Conservation (phyloP, 768 basidiomycete species). For the Glaciozyma martinii region DNA sequence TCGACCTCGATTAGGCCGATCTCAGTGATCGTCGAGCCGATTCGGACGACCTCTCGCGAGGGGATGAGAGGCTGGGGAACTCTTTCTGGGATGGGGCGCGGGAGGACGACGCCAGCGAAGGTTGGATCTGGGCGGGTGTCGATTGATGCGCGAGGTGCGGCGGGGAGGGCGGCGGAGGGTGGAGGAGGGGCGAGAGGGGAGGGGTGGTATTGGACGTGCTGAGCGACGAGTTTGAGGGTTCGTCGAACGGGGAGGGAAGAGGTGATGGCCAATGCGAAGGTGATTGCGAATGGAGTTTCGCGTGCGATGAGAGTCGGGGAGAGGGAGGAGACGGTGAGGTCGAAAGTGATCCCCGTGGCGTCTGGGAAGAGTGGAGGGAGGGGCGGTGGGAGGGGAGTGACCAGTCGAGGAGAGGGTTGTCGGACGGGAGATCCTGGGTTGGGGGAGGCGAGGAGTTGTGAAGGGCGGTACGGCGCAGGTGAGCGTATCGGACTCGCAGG, state of each 20-base stretch:
- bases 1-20: not conserved
- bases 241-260: not conserved
- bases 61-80: not conserved
- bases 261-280: slow-evolving; percentile 44
- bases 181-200: not conserved
- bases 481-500: not conserved
- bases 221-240: not conserved
- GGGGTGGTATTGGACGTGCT: not conserved
- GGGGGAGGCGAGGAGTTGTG: not conserved
- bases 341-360: slow-evolving; percentile 54
- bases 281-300: slow-evolving; percentile 52
- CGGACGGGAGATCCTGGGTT: slow-evolving; percentile 14
- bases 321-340: slow-evolving; percentile 36
- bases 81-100: not conserved
- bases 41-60: not conserved
- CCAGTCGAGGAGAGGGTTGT: slow-evolving; percentile 29
- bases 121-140: not conserved
- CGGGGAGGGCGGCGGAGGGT: not conserved
- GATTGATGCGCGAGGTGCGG: not conserved
- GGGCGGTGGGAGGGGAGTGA: slow-evolving; percentile 25
- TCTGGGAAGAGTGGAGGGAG: slow-evolving; percentile 39
- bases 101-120: not conserved
- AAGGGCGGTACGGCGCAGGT: slow-evolving; percentile 7
- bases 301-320: slow-evolving; percentile 45
- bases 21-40: not conserved